phyloP scores from a whole-genome alignment of 2,329 filamentous ascomycete genomes.

The Pleochaeta shiraiana region DNA sequence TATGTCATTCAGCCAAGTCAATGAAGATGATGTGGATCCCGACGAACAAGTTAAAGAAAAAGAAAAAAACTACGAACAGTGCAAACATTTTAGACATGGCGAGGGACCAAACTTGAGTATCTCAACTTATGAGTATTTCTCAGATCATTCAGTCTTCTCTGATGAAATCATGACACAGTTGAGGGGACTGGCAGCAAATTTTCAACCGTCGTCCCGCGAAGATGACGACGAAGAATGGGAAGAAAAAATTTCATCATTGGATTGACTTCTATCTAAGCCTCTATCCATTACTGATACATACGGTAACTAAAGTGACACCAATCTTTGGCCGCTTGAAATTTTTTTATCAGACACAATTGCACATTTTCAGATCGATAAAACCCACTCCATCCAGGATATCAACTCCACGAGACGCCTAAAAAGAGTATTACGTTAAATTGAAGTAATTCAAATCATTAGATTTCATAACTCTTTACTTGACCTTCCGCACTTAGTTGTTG shows the following conservation, averaged over 20 bases:
- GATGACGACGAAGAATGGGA: neutral
- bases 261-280: no score
- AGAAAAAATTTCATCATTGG: no score
- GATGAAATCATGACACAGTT: slow-evolving; percentile 1
- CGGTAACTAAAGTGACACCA: no score
- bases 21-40: neutral
- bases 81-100: neutral
- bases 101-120: neutral
- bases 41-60: neutral
- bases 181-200: slow-evolving; percentile 1
- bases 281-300: no score
- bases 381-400: slow-evolving; percentile 7
- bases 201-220: neutral
- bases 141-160: neutral
- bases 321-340: no score
- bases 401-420: slow-evolving; percentile 12
- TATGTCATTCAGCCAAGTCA: neutral
- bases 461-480: slow-evolving; percentile 26
- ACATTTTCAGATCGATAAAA: neutral
- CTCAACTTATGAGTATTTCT: neutral
- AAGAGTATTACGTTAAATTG: slow-evolving; percentile 8
- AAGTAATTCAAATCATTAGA: slow-evolving; percentile 10
- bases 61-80: neutral
- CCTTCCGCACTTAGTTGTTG: slow-evolving; percentile 33
- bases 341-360: neutral